phyloP scores from a whole-genome alignment of 1,139 yeast species.

The Nadsonia starkeyi-henricii region DNA sequence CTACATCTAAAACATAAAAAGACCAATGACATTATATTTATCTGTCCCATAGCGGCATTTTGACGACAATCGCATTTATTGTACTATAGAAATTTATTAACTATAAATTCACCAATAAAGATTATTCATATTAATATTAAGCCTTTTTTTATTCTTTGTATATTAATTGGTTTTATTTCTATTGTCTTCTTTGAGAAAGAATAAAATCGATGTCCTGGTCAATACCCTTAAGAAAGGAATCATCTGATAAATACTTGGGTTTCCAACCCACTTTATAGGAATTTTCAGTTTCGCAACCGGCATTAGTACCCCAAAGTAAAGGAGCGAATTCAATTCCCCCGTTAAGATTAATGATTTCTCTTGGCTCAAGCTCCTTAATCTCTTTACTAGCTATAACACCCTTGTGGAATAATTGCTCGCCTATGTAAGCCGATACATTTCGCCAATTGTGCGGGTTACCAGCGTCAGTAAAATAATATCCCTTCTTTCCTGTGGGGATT shows the following conservation, averaged over 20 bases:
- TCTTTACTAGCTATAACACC: neutral
- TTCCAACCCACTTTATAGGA: neutral
- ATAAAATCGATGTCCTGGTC: neutral
- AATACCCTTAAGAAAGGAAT: neutral
- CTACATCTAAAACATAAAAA: no score
- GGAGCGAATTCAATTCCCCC: neutral
- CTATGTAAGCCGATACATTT: neutral
- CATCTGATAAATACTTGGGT: neutral
- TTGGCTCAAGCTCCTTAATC: neutral
- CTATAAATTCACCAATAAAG: no score
- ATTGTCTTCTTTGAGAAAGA: no score
- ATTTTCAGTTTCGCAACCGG: neutral
- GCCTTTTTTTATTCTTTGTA: no score
- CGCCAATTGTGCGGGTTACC: neutral
- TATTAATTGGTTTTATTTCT: no score
- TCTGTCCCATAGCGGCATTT: no score
- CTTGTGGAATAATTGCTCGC: neutral
- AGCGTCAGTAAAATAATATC: neutral
- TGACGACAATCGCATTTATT: no score
- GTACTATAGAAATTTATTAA: no score
- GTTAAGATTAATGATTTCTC: neutral
- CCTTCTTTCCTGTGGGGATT: neutral
- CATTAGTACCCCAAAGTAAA: neutral
- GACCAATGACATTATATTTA: no score
- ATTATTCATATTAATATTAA: no score